Conservation (phyloP, 2,329 filamentous ascomycete genomes). For the Camillea tinctor region DNA sequence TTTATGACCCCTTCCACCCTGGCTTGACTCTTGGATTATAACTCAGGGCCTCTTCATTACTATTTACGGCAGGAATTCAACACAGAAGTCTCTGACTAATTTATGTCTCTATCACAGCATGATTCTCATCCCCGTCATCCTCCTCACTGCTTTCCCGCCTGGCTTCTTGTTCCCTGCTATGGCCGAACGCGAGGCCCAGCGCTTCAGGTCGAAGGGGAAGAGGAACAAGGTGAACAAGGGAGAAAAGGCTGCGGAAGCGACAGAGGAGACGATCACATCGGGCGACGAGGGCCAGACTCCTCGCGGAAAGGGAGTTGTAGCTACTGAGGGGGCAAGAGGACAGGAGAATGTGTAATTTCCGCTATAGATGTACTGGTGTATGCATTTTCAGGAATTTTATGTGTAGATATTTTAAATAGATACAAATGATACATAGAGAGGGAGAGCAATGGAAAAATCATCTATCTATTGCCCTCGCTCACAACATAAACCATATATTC, state of each 20-base stretch:
- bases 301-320: conserved; percentile 1
- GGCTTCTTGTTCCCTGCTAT: conserved; percentile 57
- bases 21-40: too few relatives aligned
- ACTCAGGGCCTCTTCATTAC: too few relatives aligned
- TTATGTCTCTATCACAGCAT: conserved; percentile 33
- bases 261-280: conserved; percentile 6
- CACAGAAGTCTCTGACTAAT: too few relatives aligned
- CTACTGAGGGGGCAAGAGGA: not conserved
- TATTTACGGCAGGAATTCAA: too few relatives aligned
- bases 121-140: conserved; percentile 47
- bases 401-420: too few relatives aligned
- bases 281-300: conserved; percentile 10
- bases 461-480: too few relatives aligned
- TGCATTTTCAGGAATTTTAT: too few relatives aligned
- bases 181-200: conserved; percentile 35
- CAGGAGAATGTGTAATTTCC: not conserved
- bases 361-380: too few relatives aligned
- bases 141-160: conserved; percentile 54
- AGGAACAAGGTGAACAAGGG: conserved; percentile 15
- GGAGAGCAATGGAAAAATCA: too few relatives aligned
- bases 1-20: too few relatives aligned
- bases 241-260: conserved; percentile 4
- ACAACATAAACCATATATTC: too few relatives aligned
- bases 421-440: too few relatives aligned
- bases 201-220: conserved; percentile 24